Conservation (phyloP, 1,139 yeast species). For the Blastobotrys proliferans region DNA sequence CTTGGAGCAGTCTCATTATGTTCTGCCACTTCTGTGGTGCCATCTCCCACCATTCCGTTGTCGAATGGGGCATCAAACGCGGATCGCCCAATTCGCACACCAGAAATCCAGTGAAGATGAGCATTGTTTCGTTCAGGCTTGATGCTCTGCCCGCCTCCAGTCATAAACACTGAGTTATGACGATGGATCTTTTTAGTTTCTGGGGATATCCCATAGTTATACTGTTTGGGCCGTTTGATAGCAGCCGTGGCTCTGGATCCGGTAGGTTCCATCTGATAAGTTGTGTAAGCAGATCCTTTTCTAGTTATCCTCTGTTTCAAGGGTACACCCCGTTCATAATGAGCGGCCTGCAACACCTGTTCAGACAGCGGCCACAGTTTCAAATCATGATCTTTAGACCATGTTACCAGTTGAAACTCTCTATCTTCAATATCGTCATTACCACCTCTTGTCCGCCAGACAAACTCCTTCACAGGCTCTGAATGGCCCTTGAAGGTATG, state of each 20-base stretch:
- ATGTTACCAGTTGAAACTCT: constrained; percentile 85
- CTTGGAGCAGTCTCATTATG: constrained; percentile 51
- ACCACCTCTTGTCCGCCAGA: constrained; percentile 69
- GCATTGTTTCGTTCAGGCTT: constrained; percentile 2
- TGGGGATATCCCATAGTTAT: constrained; percentile 8
- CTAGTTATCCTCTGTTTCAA: constrained; percentile 38
- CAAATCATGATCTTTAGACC: constrained; percentile 87
- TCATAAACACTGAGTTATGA: constrained; percentile 13
- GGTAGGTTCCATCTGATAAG: constrained; percentile 51
- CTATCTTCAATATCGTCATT: constrained; percentile 54
- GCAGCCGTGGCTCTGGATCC: not conserved
- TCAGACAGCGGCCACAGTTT: constrained; percentile 76
- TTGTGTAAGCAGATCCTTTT: constrained; percentile 43
- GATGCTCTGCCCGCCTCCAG: constrained; percentile 7
- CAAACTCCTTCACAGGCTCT: constrained; percentile 79
- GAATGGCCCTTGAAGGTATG: constrained; percentile 74
- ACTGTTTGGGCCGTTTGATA: not conserved
- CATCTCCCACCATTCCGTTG: constrained; percentile 15
- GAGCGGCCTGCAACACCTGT: constrained; percentile 53
- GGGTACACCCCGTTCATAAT: constrained; percentile 45
- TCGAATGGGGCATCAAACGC: constrained; percentile 38
- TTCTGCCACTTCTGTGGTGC: constrained; percentile 22
- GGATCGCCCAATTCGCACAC: constrained; percentile 70
- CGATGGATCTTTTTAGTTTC: constrained; percentile 1
- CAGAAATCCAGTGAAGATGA: constrained; percentile 90